Base-by-base conservation (phyloP, 208 protist species). In the Balamuthia mandrillaris region DNA sequence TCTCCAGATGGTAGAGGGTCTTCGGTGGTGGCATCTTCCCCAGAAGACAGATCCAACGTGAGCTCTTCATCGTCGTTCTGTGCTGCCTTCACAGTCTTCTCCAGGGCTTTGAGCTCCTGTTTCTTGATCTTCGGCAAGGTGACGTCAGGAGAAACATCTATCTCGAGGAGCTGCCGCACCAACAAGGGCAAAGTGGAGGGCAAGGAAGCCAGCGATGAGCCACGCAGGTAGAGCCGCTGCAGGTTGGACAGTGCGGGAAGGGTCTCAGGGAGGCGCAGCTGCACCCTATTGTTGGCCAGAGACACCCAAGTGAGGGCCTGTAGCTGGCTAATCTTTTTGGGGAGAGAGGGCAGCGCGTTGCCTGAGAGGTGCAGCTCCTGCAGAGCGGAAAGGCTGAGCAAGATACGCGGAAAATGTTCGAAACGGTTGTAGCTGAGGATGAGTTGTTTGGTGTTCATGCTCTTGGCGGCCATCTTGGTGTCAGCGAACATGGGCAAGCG, bases 311-410 rank as follows among this genome's bases (percentile, higher is more conserved):
- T 52, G 29, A 78, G 24, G 29, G 45, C 45, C 2, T 42, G 58
- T 49, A 78, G 31, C 16, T 39, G 37, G 45, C 58, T 78, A 49
- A 78, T 58, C 2, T 78, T 49, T 78, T 27, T 58, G 31, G 68
- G 68, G 10, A 78, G 16, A 10, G 52, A 42, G 4, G 68, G 68
- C 37, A 78, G 18, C 33, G 68, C 68, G 27, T 78, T 78, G 41
- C 68, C 68, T 33, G 68, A 78, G 24, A 78, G 58, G 68, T 78
- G 68, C 31, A 78, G 68, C 31, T 78, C 68, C 45, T 78, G 68
- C 44, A 78, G 31, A 18, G 45, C 52, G 0, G 45, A 49, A 5
- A 78, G 29, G n/a, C 58, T 78, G 10, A 78, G 45, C 29, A 78
- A 14, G 31, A 60, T 42, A 14, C 45, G 68, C 21, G 68, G 68